Evolutionary conservation across 768 basidiomycete species (phyloP).

Genomic region (Amanita subjunquillea): DNA sequence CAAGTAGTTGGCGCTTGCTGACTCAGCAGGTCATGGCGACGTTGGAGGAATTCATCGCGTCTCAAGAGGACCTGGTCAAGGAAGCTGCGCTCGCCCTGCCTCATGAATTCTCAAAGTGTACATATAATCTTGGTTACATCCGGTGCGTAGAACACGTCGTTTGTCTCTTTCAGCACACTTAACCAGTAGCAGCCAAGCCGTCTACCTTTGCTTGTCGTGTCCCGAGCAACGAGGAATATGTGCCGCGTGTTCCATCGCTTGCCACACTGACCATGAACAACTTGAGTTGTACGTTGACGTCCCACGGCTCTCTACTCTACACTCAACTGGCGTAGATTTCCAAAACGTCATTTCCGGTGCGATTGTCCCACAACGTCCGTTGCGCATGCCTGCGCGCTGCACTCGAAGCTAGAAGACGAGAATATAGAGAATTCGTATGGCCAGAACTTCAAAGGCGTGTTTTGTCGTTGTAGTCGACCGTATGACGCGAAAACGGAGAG

Average conservation of each 20-base stretch:
- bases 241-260: slow-evolving; percentile 77
- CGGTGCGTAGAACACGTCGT: slow-evolving; percentile 22
- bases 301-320: slow-evolving; percentile 1
- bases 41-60: slow-evolving; percentile 33
- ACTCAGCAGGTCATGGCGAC: slow-evolving; percentile 15
- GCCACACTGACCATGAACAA: slow-evolving; percentile 82
- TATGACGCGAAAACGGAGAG: slow-evolving; percentile 66
- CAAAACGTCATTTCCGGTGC: slow-evolving; percentile 74
- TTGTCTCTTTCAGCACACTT: slow-evolving; percentile 1
- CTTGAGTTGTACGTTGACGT: slow-evolving; percentile 48
- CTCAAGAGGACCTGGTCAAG: slow-evolving; percentile 37
- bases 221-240: slow-evolving; percentile 60
- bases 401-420: slow-evolving; percentile 37
- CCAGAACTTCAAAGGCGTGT: slow-evolving; percentile 60
- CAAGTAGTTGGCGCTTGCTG: background rate
- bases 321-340: slow-evolving; percentile 37
- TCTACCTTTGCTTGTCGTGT: slow-evolving; percentile 77
- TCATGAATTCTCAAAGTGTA: slow-evolving; percentile 57
- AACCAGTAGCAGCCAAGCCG: slow-evolving; percentile 45
- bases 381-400: slow-evolving; percentile 53
- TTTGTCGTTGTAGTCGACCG: slow-evolving; percentile 64
- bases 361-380: slow-evolving; percentile 71
- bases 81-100: slow-evolving; percentile 50
- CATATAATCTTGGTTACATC: slow-evolving; percentile 46
- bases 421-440: slow-evolving; percentile 59